Evolutionary conservation across 495 filamentous ascomycete genomes (phyloP).

Genomic region (Hyaloscypha variabilis): DNA sequence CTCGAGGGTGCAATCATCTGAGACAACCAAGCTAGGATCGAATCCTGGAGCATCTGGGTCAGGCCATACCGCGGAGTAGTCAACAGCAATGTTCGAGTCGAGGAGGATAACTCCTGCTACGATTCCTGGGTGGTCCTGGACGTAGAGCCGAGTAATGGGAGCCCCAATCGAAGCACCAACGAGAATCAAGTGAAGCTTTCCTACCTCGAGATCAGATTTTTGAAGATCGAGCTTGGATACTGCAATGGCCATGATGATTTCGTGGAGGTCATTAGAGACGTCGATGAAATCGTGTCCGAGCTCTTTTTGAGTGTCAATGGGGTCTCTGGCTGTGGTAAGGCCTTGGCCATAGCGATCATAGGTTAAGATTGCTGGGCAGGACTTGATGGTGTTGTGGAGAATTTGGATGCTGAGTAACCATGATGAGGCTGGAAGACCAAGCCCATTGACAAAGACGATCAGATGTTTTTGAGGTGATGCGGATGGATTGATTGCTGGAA

Average conservation of each 20-base stretch:
- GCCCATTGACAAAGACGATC: constrained; percentile 65
- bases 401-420: constrained; percentile 16
- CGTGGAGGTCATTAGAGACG: constrained; percentile 52
- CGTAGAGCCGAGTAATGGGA: constrained; percentile 59
- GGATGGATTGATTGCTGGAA: constrained; percentile 21
- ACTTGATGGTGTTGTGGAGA: constrained; percentile 3
- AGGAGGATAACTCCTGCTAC: constrained; percentile 56
- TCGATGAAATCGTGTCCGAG: constrained; percentile 55
- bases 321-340: constrained; percentile 54
- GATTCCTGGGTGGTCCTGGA: constrained; percentile 44
- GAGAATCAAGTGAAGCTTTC: constrained; percentile 38
- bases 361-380: constrained; percentile 50
- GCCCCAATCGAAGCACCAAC: constrained; percentile 63
- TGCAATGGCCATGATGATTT: constrained; percentile 48
- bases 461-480: constrained; percentile 34
- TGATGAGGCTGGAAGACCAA: constrained; percentile 50
- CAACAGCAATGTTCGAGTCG: constrained; percentile 65
- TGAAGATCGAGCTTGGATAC: background rate
- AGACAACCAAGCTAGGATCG: constrained; percentile 40
- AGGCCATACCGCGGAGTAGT: constrained; percentile 62
- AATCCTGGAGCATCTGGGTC: constrained; percentile 58
- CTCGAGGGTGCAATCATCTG: constrained; percentile 45
- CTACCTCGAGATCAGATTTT: constrained; percentile 9
- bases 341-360: constrained; percentile 71
- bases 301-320: constrained; percentile 48